phyloP scores from a whole-genome alignment of 257 asterid genomes.

The Solanum tarapatanum region DNA sequence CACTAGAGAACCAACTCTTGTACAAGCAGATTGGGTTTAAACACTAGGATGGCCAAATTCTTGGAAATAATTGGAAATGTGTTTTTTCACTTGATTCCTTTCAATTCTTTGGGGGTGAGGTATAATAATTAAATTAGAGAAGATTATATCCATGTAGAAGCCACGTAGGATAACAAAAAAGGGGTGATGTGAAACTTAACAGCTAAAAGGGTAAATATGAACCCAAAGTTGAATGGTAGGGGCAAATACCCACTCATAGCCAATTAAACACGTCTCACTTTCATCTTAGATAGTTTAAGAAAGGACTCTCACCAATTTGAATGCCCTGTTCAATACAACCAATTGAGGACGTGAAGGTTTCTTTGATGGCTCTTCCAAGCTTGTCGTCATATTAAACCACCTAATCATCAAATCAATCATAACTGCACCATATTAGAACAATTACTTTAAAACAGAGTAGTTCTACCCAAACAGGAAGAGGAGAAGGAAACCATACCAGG shows the following conservation, averaged over 20 bases:
- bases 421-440: background rate
- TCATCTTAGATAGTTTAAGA: background rate
- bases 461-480: background rate
- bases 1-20: no score
- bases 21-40: no score
- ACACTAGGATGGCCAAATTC: no score
- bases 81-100: no score
- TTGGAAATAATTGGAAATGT: no score
- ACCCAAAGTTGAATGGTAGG: no score
- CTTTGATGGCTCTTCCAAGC: constrained; percentile 22
- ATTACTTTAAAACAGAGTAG: background rate
- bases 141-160: no score
- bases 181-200: no score
- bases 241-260: background rate
- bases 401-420: constrained; percentile 9
- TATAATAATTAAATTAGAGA: no score
- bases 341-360: constrained; percentile 36
- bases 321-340: constrained; percentile 43
- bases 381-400: constrained; percentile 16
- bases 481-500: background rate
- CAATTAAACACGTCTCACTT: background rate
- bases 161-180: no score
- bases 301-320: constrained; percentile 43
- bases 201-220: no score
- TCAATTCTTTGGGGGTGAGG: no score